Evolutionary conservation across 805 yeast genomes (phyloP).

Genomic region (Metschnikowia santaceciliae): DNA sequence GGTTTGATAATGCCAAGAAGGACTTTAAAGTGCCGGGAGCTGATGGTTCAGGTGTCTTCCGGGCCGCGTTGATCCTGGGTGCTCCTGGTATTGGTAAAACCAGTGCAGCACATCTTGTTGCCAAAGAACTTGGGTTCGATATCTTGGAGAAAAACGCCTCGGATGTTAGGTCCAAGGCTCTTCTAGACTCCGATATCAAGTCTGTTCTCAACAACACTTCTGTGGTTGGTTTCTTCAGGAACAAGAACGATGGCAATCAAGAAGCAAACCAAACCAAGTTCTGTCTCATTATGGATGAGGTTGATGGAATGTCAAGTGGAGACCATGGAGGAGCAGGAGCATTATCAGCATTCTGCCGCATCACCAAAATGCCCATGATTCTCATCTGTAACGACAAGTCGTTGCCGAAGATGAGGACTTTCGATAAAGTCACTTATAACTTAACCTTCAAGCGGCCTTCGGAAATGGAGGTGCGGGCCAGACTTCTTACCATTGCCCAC

Average conservation of each 20-base stretch:
- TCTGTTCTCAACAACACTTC: conserved; percentile 78
- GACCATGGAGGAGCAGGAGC: conserved; percentile 99
- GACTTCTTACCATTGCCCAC: conserved; percentile 86
- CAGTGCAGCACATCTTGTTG: conserved; percentile 74
- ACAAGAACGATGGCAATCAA: conserved; percentile 26
- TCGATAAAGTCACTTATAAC: conserved; percentile 77
- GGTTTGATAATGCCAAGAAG: conserved; percentile 58
- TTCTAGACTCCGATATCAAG: conserved; percentile 65
- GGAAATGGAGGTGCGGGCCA: conserved; percentile 71
- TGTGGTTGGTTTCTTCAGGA: conserved; percentile 67
- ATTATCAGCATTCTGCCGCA: conserved; percentile 78
- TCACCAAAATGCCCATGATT: conserved; percentile 85
- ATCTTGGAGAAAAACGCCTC: conserved; percentile 77
- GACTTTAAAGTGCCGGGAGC: conserved; percentile 56
- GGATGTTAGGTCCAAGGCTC: conserved; percentile 82
- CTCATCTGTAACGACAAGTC: conserved; percentile 91
- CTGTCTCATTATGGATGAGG: conserved; percentile 95
- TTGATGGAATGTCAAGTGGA: conserved; percentile 99
- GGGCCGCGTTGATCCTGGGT: conserved; percentile 85
- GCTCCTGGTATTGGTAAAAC: conserved; percentile 89
- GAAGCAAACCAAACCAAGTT: conserved; percentile 51
- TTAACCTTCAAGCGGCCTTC: conserved; percentile 86
- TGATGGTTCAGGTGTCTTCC: conserved; percentile 63
- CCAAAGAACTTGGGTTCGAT: conserved; percentile 66
- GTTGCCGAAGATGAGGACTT: conserved; percentile 93